A percentile compares a stretch with the other conserved stretches of the same genome.
These are phyloP conservation scores for Pelargonium australe DNA, from an alignment of 441 rosid genomes.

Conservation along the genomic window DNA sequence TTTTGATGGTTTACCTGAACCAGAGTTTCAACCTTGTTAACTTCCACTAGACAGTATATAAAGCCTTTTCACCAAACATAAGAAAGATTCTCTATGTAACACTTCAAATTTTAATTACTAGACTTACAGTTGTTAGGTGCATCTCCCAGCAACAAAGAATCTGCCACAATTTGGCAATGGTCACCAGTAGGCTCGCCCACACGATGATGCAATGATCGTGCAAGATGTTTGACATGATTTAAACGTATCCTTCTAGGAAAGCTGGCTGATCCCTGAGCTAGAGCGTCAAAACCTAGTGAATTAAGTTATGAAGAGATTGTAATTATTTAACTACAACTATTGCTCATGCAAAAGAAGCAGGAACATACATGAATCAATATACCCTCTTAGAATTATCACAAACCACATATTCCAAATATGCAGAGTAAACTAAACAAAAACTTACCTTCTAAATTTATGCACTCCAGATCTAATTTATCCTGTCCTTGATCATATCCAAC, in stretches of 20 bases:
- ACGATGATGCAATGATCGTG: conserved; percentile 47
- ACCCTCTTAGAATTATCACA: not conserved
- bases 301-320: conserved; percentile 10
- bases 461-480: conserved; percentile 22
- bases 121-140: conserved; percentile 46
- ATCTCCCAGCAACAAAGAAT: conserved; percentile 25
- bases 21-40: conserved; percentile 6
- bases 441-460: conserved; percentile 35
- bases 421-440: not conserved
- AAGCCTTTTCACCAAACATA: not conserved
- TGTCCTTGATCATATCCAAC: conserved; percentile 24
- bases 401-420: not conserved
- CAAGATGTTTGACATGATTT: conserved; percentile 67
- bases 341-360: not conserved
- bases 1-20: conserved; percentile 46
- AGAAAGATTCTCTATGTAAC: not conserved
- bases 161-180: conserved; percentile 23
- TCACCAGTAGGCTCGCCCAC: conserved; percentile 19
- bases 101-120: not conserved
- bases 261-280: conserved; percentile 39
- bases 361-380: not conserved
- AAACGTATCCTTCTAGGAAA: conserved; percentile 51
- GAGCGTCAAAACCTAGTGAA: conserved; percentile 51
- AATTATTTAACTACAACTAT: not conserved
- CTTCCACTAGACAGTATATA: not conserved